These are phyloP conservation scores for Clarireedia hainanense DNA, from an alignment of 2,329 filamentous ascomycete genomes.

Conservation along the genomic window DNA sequence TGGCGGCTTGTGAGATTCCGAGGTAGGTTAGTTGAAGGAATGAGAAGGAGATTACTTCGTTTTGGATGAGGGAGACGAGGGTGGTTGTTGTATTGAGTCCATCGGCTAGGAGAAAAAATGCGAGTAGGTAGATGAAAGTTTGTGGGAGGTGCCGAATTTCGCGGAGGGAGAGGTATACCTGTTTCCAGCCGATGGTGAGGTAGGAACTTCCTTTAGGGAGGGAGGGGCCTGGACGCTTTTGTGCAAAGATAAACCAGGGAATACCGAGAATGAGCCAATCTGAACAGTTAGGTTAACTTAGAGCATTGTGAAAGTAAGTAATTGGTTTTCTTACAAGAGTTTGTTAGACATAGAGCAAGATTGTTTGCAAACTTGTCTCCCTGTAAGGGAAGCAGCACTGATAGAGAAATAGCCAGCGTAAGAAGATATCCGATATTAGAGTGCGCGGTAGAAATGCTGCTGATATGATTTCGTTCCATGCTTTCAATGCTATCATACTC, in stretches of 20 bases:
- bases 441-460: constrained; percentile 36
- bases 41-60: constrained; percentile 33
- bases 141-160: constrained; percentile 34
- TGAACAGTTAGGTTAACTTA: constrained; percentile 10
- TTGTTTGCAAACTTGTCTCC: constrained; percentile 32
- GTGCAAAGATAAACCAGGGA: constrained; percentile 37
- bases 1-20: constrained; percentile 32
- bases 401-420: constrained; percentile 33
- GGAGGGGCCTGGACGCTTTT: constrained; percentile 32
- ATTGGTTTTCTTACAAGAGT: constrained; percentile 30
- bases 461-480: constrained; percentile 35
- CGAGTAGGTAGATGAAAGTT: constrained; percentile 34
- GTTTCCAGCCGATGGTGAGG: constrained; percentile 34
- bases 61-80: constrained; percentile 34
- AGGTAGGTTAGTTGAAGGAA: constrained; percentile 36
- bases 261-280: constrained; percentile 35
- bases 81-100: constrained; percentile 34
- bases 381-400: constrained; percentile 33
- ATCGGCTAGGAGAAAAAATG: constrained; percentile 36
- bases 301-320: background rate
- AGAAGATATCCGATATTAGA: constrained; percentile 36
- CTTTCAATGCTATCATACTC: constrained; percentile 36
- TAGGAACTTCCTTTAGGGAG: constrained; percentile 34
- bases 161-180: constrained; percentile 32
- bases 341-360: constrained; percentile 34